Evolutionary conservation across 768 basidiomycete genomes (phyloP).

Genomic region (Amanita rimosa): DNA sequence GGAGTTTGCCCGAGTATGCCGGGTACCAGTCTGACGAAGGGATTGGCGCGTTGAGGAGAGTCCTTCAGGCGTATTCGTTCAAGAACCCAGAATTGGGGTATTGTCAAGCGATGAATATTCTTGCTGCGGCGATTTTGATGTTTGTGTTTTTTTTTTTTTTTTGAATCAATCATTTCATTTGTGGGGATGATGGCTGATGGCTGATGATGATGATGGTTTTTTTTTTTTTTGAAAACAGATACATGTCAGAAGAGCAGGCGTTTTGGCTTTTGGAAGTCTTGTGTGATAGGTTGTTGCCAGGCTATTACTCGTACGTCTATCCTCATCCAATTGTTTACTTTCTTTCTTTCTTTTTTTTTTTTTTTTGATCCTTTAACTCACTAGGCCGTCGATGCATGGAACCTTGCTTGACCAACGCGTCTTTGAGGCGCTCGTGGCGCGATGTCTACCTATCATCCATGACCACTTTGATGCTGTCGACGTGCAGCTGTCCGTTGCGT

Average conservation of each 20-base stretch:
- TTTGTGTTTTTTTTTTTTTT: constrained; percentile 20
- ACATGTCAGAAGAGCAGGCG: constrained; percentile 98
- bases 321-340: too few species aligned
- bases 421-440: constrained; percentile 87
- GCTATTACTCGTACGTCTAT: constrained; percentile 79
- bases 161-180: too few species aligned
- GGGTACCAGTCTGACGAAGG: constrained; percentile 91
- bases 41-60: constrained; percentile 73
- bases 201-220: too few species aligned
- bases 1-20: constrained; percentile 93
- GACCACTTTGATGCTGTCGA: constrained; percentile 88
- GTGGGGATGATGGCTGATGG: background rate
- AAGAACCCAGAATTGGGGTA: constrained; percentile 92
- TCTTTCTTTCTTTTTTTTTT: too few species aligned
- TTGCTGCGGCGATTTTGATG: constrained; percentile 93
- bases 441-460: constrained; percentile 85
- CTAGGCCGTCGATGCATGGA: constrained; percentile 93
- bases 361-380: too few species aligned
- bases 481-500: constrained; percentile 94
- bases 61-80: constrained; percentile 92
- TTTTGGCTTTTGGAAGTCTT: constrained; percentile 96
- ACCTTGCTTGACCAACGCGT: constrained; percentile 98
- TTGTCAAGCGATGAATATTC: constrained; percentile 99
- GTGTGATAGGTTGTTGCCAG: constrained; percentile 89
- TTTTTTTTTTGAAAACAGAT: too few species aligned